A percentile compares a stretch with the other conserved stretches of the same genome.
phyloP scores from a whole-genome alignment of 2,329 filamentous ascomycete species.

The Blumeria hordei region DNA sequence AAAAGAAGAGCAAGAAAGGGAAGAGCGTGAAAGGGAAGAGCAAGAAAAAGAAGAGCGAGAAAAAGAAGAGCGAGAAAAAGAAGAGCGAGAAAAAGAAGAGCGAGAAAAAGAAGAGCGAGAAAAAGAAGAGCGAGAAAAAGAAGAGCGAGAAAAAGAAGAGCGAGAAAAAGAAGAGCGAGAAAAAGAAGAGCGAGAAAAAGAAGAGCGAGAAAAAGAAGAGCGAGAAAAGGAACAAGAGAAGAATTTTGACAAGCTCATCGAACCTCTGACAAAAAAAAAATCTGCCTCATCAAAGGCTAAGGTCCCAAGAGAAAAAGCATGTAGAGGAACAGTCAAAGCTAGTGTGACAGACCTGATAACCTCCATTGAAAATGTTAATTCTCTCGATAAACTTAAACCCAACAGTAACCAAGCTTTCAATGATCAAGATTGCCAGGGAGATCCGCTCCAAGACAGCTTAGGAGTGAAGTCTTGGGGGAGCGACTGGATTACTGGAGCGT shows the following conservation, averaged over 20 bases:
- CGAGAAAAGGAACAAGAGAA: neutral
- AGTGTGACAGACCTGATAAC: too few relatives aligned
- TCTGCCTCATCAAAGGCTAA: too few relatives aligned
- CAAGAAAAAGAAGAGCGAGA: neutral
- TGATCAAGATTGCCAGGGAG: too few relatives aligned
- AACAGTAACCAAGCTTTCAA: too few relatives aligned
- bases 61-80: neutral
- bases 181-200: neutral
- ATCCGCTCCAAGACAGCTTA: too few relatives aligned
- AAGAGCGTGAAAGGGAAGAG: neutral
- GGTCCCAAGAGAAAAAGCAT: too few relatives aligned
- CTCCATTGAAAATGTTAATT: too few relatives aligned
- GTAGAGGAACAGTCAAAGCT: too few relatives aligned
- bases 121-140: neutral
- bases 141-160: neutral
- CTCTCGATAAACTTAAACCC: too few relatives aligned
- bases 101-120: neutral
- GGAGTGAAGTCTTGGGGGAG: too few relatives aligned
- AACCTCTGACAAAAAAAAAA: too few relatives aligned
- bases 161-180: neutral
- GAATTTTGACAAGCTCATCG: neutral
- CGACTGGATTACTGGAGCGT: too few relatives aligned
- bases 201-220: neutral
- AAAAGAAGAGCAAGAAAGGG: neutral
- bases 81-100: neutral